phyloP scores from a whole-genome alignment of 2,329 filamentous ascomycete genomes.

The Triangularia setosa region DNA sequence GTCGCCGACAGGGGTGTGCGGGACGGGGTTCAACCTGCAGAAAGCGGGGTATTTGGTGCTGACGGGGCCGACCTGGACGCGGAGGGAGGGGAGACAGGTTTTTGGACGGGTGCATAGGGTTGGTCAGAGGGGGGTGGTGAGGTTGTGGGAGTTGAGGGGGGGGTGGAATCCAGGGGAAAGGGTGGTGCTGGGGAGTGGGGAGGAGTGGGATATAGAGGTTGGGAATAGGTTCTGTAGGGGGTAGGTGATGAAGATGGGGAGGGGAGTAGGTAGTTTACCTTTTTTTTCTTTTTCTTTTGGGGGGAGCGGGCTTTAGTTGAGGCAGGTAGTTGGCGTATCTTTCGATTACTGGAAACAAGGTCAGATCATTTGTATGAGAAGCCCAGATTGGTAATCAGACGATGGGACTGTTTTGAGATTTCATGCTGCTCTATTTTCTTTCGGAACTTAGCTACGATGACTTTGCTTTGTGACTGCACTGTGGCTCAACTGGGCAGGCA shows the following conservation, averaged over 20 bases:
- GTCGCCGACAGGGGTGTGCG: constrained; percentile 16
- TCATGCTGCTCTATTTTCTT: too few relatives aligned
- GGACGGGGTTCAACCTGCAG: constrained; percentile 25
- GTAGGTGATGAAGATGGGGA: background rate
- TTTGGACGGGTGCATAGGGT: constrained; percentile 22
- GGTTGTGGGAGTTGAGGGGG: constrained; percentile 14
- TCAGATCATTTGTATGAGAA: too few relatives aligned
- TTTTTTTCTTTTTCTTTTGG: too few relatives aligned
- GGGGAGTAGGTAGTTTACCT: background rate
- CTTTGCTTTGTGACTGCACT: too few relatives aligned
- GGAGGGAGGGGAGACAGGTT: constrained; percentile 23
- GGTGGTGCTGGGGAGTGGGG: constrained; percentile 9
- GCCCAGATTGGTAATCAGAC: too few relatives aligned
- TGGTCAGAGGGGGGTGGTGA: constrained; percentile 19
- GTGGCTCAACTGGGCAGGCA: too few relatives aligned
- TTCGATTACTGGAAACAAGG: too few relatives aligned
- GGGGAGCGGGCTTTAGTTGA: too few relatives aligned
- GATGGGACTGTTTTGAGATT: too few relatives aligned
- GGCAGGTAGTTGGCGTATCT: too few relatives aligned
- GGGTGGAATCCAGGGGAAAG: constrained; percentile 24
- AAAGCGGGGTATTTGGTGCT: constrained; percentile 20
- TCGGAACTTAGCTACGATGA: too few relatives aligned
- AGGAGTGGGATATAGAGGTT: background rate
- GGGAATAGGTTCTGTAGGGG: background rate
- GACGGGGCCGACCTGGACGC: constrained; percentile 21